Evolutionary conservation across 1,284 basidiomycete genomes (phyloP).

Genomic region (Marasmius fiardii): DNA sequence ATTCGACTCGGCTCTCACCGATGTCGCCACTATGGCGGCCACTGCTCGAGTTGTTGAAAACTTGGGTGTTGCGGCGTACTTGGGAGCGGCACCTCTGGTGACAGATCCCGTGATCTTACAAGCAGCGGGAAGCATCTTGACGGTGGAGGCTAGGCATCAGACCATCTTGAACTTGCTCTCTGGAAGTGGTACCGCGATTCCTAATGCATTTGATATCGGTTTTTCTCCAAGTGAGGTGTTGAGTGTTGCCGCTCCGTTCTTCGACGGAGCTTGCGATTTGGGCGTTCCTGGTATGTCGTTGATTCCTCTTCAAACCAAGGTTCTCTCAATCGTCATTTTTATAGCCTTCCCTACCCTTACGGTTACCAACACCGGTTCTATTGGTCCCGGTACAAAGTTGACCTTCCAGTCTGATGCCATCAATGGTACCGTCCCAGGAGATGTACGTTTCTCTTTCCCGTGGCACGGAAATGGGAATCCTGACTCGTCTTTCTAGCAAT

Average conservation of each 20-base stretch:
- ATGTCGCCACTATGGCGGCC: constrained; percentile 69
- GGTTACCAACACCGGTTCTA: constrained; percentile 59
- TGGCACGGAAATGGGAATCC: neutral
- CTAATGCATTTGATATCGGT: constrained; percentile 69
- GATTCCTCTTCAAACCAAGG: neutral
- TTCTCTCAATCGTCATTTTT: constrained; percentile 6
- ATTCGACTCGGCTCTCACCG: constrained; percentile 60
- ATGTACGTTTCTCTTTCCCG: constrained; percentile 32
- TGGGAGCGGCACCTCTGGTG: constrained; percentile 70
- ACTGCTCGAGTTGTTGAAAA: constrained; percentile 80
- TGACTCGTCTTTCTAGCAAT: constrained; percentile 31
- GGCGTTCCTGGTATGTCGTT: constrained; percentile 49
- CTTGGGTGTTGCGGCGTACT: constrained; percentile 77
- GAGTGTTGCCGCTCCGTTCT: constrained; percentile 69
- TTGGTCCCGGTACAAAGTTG: constrained; percentile 56
- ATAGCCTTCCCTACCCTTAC: constrained; percentile 59
- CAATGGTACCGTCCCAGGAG: constrained; percentile 42
- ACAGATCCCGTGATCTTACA: constrained; percentile 62
- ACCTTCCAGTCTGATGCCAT: constrained; percentile 58
- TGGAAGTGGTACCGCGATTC: constrained; percentile 53
- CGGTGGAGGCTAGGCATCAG: constrained; percentile 81
- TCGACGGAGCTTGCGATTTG: constrained; percentile 64
- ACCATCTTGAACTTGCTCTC: constrained; percentile 71
- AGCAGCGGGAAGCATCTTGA: constrained; percentile 75
- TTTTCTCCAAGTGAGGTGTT: constrained; percentile 70